phyloP scores from a whole-genome alignment of 208 protist genomes.

The Herpetomonas samuelpessoai region DNA sequence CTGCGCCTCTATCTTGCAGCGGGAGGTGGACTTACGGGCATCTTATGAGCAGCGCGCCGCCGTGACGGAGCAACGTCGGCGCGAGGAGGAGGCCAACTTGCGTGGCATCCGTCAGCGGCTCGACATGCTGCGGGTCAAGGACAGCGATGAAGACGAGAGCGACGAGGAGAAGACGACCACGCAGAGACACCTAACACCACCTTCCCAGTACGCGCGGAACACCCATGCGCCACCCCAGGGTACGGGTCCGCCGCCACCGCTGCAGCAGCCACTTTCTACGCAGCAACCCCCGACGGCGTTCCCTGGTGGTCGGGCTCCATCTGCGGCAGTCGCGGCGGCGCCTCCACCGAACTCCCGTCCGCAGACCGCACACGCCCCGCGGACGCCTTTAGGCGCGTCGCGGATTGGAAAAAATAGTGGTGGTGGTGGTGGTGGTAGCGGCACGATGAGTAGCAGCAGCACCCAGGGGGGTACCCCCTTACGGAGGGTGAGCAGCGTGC shows the following conservation, averaged over 20 bases:
- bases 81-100: not conserved
- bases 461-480: not conserved
- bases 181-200: no score
- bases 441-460: no score
- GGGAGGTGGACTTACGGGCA: not conserved
- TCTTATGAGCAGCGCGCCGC: not conserved
- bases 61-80: not conserved
- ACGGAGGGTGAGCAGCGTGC: no score
- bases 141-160: slow-evolving; percentile 29
- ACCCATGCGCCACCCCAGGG: no score
- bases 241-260: no score
- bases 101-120: slow-evolving; percentile 5
- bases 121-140: slow-evolving; percentile 13
- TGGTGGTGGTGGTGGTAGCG: no score
- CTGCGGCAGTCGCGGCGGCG: not conserved
- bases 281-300: not conserved
- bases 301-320: not conserved
- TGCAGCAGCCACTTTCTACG: not conserved
- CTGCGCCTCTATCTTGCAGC: slow-evolving; percentile 1
- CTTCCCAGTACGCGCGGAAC: no score
- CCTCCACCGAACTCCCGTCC: not conserved
- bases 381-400: no score
- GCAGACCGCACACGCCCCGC: not conserved
- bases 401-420: no score
- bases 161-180: not conserved